Evolutionary conservation across 1,139 yeast species (phyloP), one percentile per base, ranked within the genome.

Genomic region (Nakaseomyces uthaithaninus): DNA sequence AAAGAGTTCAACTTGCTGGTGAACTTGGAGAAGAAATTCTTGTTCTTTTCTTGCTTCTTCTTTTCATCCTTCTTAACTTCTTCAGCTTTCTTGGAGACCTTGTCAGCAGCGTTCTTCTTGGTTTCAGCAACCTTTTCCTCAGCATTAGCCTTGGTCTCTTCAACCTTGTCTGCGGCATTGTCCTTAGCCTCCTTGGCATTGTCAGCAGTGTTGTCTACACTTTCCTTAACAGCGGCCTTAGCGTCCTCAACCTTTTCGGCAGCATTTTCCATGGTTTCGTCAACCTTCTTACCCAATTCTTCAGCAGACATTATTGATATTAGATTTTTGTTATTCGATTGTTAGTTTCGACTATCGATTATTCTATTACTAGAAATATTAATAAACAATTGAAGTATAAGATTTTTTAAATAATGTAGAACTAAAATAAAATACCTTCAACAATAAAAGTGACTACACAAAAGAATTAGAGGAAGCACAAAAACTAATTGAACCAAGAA

Each of bases 31-130:
- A 37, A 37, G 27, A 37, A 27, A 27, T 31, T 31, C 35, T 31
- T 31, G 16, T 7, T 16, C 14, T 31, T 25, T 3, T 31, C 18
- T 12, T 24, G 26, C 11, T 18, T 47, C 42, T 41, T 55, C 59
- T 49, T 49, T 36, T 57, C 52, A 22, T 49, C 48, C 42, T 50
- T 49, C 42, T 46, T 45, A 12, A 49, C 45, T 3, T 45, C 40
- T 5, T 20, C 22, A 33, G 52, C 41, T 2, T 43, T 33, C 9
- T 44, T 48, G 39, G 45, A 39, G 14, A 45, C 48, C 19, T 48
- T 54, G 27, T 52, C 52, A 11, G 47, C 41, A 8, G 49, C 52
- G 2, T 47, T 54, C 15, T 34, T 34, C 36, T 54, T 42, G 3
- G 44, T 34, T 11, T 44, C 49, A 39, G 45, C 42, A 17, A 46